Evolutionary conservation across 2,329 filamentous ascomycete species (phyloP), one percentile per base, ranked within the genome.

Genomic region (Venturiaceae sp.): DNA sequence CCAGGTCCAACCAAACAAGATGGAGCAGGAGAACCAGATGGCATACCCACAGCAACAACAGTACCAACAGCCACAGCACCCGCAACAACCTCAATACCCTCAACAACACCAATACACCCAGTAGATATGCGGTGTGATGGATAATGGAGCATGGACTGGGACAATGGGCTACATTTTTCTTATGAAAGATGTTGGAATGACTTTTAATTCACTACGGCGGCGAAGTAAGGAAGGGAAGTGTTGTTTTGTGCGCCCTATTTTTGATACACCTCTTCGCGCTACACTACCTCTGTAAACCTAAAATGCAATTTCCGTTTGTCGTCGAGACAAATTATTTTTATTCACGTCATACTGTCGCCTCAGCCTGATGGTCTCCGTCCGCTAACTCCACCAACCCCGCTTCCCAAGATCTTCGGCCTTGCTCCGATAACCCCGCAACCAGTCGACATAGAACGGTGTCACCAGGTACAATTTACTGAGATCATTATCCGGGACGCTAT

Each of bases 1-100:
- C 58, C 33, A 23, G 44, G n/a, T 39, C 14, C 58, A 59, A 36
- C 58, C 58, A 21, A 33, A 33, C 16, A 56, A 56, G 53, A 36
- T 46, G 28, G 52, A 56, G 32, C 37, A 21, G 6, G 50, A 37
- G 13, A 33, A 53, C 8, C 30, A 32, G 28, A 56, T 56, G 53
- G 33, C 26, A 4, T 56, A 56, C 16, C 21, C 34, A 3, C 19
- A 39, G 28, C 53, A 56, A 3, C 33, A 30, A 44, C 19, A 44
- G 5, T 23, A 47, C 11, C 32, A 39, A 39, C 9, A 28, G 30
- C 53, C 13, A n/a, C 23, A 50, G 5, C 46, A 50, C 4, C 46
- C 19, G 28, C 46, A 26, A 28, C 9, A 28, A 26, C 46, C 21
- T 8, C 52, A 36, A 36, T 34, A 53, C 34, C 52, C 30, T n/a